phyloP scores from a whole-genome alignment of 2,329 filamentous ascomycete genomes.

The Xylariaceae sp. region DNA sequence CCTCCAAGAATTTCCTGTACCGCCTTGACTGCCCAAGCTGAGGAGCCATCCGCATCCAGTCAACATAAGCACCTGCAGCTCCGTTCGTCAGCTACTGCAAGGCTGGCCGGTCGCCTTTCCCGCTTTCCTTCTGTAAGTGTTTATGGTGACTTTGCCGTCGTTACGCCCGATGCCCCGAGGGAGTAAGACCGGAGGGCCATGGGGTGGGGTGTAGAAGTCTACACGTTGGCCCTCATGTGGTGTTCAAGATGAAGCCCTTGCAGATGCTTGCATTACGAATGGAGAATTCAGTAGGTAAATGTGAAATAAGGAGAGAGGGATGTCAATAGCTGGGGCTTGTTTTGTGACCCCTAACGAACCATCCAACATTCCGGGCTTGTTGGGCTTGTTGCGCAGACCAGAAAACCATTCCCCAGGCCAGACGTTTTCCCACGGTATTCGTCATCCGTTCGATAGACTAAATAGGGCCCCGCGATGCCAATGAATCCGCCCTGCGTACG shows the following conservation, averaged over 20 bases:
- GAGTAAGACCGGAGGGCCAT: not conserved
- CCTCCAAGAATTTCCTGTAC: slow-evolving; percentile 9
- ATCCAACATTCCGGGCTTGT: slow-evolving; percentile 2
- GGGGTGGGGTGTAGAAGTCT: not conserved
- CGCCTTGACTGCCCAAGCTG: slow-evolving; percentile 10
- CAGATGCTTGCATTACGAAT: no score
- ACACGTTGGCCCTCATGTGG: not conserved
- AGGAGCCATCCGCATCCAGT: slow-evolving; percentile 16
- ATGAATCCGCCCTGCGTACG: slow-evolving; percentile 15
- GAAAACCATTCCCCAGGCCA: not conserved
- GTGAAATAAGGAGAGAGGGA: not conserved
- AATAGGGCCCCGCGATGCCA: slow-evolving; percentile 3
- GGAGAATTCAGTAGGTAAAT: not conserved
- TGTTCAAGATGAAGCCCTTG: no score
- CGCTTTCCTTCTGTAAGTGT: slow-evolving; percentile 22
- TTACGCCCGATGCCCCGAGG: not conserved
- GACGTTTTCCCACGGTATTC: slow-evolving; percentile 2
- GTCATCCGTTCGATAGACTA: slow-evolving; percentile 6
- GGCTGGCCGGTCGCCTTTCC: slow-evolving; percentile 5
- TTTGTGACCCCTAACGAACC: slow-evolving; percentile 7
- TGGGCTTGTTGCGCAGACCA: slow-evolving; percentile 17
- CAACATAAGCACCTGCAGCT: slow-evolving; percentile 9
- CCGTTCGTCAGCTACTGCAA: slow-evolving; percentile 15
- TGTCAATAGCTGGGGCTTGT: slow-evolving; percentile 2
- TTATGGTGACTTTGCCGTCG: slow-evolving; percentile 5